Conservation (phyloP, 306 rosid genomes). For the Aeschynomene evenia region DNA sequence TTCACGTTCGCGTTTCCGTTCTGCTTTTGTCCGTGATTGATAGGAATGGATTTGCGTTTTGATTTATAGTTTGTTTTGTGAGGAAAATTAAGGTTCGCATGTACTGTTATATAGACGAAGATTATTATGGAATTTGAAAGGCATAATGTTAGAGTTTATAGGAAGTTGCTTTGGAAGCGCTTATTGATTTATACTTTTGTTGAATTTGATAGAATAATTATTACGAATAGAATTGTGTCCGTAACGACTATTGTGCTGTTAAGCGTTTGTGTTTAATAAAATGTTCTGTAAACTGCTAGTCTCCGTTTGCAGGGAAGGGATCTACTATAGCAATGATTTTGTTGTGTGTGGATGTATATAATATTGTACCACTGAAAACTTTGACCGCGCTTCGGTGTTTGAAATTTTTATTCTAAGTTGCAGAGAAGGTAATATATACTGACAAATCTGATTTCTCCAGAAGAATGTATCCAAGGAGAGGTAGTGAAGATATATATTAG, state of each 20-base stretch:
- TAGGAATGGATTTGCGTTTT: background rate
- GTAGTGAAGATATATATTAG: background rate
- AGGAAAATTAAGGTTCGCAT: background rate
- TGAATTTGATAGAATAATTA: background rate
- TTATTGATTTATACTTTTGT: background rate
- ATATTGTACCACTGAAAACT: background rate
- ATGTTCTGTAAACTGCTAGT: background rate
- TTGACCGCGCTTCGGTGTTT: background rate
- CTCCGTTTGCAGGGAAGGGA: slow-evolving; percentile 7
- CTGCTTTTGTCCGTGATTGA: background rate
- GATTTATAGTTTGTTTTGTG: background rate
- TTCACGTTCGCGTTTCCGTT: background rate
- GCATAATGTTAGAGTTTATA: background rate
- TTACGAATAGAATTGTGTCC: background rate
- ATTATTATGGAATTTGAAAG: slow-evolving; percentile 4
- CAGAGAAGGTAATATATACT: background rate
- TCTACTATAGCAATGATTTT: background rate
- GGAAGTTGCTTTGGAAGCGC: background rate
- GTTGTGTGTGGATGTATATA: background rate
- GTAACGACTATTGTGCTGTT: background rate
- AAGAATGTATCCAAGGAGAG: background rate
- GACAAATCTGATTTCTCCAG: background rate
- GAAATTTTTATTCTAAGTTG: background rate
- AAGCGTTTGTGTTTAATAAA: background rate
- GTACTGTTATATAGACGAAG: background rate